Evolutionary conservation across 305 asterid genomes (phyloP).

Genomic region (Fraxinus angustifolia): DNA sequence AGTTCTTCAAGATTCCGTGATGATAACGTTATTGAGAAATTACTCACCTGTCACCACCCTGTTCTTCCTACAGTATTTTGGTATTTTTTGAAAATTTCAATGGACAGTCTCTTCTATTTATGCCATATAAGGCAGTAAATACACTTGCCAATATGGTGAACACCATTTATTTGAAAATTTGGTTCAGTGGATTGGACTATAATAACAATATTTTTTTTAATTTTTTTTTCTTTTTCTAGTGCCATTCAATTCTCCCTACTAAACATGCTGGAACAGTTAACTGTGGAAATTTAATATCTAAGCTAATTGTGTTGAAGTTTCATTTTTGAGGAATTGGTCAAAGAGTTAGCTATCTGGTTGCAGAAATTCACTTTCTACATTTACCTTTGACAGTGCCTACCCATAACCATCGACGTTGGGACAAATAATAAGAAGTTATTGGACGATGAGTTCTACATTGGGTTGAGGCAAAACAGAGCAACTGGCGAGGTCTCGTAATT

Average conservation of each 20-base stretch:
- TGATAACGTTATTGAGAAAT: not conserved
- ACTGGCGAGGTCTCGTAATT: conserved; percentile 63
- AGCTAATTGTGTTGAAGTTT: not conserved
- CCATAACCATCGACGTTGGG: conserved; percentile 91
- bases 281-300: not conserved
- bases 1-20: not conserved
- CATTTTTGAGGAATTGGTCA: not conserved
- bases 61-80: not conserved
- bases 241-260: not conserved
- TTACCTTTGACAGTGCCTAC: conserved; percentile 61
- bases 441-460: conserved; percentile 89
- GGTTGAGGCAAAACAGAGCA: conserved; percentile 76
- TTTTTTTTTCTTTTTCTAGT: not conserved
- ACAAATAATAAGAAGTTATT: conserved; percentile 75
- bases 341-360: not conserved
- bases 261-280: not conserved
- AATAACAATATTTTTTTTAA: not conserved
- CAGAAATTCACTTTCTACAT: conserved; percentile 20
- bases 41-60: not conserved
- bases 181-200: not conserved
- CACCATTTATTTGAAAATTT: not conserved
- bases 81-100: not conserved
- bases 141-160: not conserved
- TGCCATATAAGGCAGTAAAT: not conserved
- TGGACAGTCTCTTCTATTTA: not conserved